A percentile compares a stretch with the other conserved stretches of the same genome.
phyloP scores from a whole-genome alignment of 805 yeast genomes.

The Candida saitoana region DNA sequence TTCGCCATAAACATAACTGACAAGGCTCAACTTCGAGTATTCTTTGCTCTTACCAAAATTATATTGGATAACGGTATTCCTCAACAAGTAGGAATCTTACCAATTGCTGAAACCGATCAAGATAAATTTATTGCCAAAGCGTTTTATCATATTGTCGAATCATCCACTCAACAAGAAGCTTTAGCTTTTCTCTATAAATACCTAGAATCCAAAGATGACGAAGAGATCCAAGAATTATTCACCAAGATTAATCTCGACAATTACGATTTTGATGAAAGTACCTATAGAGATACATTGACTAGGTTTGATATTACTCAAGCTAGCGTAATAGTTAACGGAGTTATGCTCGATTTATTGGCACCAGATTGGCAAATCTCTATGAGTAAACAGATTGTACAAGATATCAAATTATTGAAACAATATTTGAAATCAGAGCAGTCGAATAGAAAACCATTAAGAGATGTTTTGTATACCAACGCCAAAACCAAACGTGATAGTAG shows the following conservation, averaged over 20 bases:
- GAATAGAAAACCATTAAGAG: conserved; percentile 21
- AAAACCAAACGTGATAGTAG: conserved; percentile 41
- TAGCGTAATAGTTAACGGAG: conserved; percentile 68
- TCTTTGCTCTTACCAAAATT: conserved; percentile 47
- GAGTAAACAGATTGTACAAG: conserved; percentile 52
- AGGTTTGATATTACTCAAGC: conserved; percentile 43
- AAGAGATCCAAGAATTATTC: conserved; percentile 21
- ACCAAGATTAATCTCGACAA: conserved; percentile 14
- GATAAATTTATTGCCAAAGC: conserved; percentile 27
- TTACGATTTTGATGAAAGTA: conserved; percentile 13
- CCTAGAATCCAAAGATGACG: conserved; percentile 22
- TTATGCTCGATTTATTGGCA: conserved; percentile 47
- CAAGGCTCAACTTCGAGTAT: conserved; percentile 45
- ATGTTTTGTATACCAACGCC: conserved; percentile 42
- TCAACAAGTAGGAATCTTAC: conserved; percentile 80
- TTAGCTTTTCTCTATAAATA: conserved; percentile 38
- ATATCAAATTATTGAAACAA: conserved; percentile 35
- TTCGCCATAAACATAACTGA: conserved; percentile 63
- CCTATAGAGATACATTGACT: conserved; percentile 19
- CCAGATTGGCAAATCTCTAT: conserved; percentile 53
- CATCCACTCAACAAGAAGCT: conserved; percentile 29
- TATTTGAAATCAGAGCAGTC: conserved; percentile 15
- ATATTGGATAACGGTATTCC: conserved; percentile 60
- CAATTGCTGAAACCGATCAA: conserved; percentile 38
- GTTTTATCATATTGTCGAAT: conserved; percentile 32